A percentile compares a stretch with the other conserved stretches of the same genome.
phyloP scores from a whole-genome alignment of 2,329 filamentous ascomycete genomes.

The Fusarium sp. region DNA sequence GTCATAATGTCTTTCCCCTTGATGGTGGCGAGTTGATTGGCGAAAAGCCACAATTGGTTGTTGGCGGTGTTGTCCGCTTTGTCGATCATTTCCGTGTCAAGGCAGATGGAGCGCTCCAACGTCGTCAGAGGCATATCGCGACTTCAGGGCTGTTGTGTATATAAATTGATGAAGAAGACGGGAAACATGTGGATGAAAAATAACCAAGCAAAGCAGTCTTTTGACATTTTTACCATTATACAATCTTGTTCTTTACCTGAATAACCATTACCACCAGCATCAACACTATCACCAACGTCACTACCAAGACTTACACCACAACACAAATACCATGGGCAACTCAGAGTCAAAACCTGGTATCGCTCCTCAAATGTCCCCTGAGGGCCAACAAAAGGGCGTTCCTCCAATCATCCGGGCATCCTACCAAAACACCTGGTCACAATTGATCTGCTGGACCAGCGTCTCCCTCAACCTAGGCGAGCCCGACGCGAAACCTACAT shows the following conservation, averaged over 20 bases:
- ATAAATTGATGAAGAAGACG: neutral
- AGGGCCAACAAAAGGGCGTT: slow-evolving; percentile 8
- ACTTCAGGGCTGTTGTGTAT: neutral
- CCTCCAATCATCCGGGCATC: slow-evolving; percentile 24
- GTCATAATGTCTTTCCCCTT: neutral
- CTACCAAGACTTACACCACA: neutral
- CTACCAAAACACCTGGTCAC: slow-evolving; percentile 25
- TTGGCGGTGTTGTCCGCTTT: neutral
- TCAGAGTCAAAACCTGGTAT: slow-evolving; percentile 28
- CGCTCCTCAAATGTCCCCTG: slow-evolving; percentile 11
- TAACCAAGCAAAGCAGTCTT: neutral
- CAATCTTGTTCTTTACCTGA: neutral
- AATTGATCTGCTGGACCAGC: slow-evolving; percentile 5
- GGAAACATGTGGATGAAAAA: neutral
- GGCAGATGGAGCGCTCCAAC: neutral
- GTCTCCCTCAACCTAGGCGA: slow-evolving; percentile 19
- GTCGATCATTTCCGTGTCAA: neutral
- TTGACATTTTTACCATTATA: neutral
- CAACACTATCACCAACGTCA: neutral
- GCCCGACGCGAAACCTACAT: slow-evolving; percentile 26
- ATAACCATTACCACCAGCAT: neutral
- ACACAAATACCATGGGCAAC: slow-evolving; percentile 24
- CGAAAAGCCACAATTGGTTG: neutral
- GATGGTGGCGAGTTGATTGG: neutral
- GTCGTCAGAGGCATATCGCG: neutral